Evolutionary conservation across 1,284 basidiomycete species (phyloP).

Genomic region (Meripilus lineatus): DNA sequence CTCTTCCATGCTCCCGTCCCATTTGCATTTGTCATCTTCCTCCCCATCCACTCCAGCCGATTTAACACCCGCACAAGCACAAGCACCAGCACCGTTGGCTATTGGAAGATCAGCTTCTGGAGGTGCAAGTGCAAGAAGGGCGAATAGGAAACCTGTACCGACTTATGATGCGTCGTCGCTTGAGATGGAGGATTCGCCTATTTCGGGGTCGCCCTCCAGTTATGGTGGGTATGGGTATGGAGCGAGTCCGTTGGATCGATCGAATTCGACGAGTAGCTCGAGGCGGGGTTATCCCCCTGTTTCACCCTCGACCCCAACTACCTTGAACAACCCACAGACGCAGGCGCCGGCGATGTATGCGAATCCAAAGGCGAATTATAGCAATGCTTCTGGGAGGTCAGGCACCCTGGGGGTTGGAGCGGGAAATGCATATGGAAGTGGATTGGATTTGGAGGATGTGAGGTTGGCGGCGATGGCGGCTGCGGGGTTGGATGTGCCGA

Average conservation of each 20-base stretch:
- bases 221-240: too few relatives aligned
- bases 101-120: constrained; percentile 16
- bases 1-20: too few relatives aligned
- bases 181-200: constrained; percentile 5
- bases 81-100: background rate
- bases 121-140: constrained; percentile 16
- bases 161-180: too few relatives aligned
- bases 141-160: constrained; percentile 40
- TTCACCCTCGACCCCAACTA: too few relatives aligned
- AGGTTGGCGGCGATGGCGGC: constrained; percentile 1
- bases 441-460: constrained; percentile 24
- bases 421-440: constrained; percentile 16
- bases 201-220: constrained; percentile 2
- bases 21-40: too few relatives aligned
- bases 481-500: constrained; percentile 17
- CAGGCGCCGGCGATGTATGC: constrained; percentile 1
- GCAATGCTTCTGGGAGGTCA: too few relatives aligned
- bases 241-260: too few relatives aligned
- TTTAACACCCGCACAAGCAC: constrained; percentile 14
- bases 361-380: constrained; percentile 9
- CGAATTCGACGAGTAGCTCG: too few relatives aligned
- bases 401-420: too few relatives aligned
- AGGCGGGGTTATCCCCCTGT: too few relatives aligned
- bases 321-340: too few relatives aligned
- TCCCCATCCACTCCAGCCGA: constrained; percentile 11